phyloP scores from a whole-genome alignment of 202 grass and related monocot species.

The Panicum virgatum region DNA sequence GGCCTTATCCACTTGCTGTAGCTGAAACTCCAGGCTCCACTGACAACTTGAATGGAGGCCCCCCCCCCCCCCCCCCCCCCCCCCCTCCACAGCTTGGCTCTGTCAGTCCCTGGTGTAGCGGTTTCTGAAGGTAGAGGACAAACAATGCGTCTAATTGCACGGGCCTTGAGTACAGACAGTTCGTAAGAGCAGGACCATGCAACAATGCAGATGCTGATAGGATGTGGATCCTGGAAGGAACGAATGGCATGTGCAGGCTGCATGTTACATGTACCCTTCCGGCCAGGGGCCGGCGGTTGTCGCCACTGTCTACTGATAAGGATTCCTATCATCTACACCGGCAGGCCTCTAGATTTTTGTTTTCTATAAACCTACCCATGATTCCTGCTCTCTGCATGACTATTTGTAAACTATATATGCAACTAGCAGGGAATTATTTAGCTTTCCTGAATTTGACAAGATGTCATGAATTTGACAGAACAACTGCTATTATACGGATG shows the following conservation, averaged over 20 bases:
- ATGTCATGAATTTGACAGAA: background rate
- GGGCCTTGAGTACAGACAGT: constrained; percentile 28
- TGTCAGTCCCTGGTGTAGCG: background rate
- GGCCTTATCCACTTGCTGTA: constrained; percentile 33
- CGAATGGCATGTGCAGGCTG: constrained; percentile 30
- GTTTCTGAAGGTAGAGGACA: constrained; percentile 19
- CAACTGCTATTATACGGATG: background rate
- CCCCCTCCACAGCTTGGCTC: constrained; percentile 17
- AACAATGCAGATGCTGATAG: background rate
- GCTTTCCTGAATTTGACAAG: background rate
- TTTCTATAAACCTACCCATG: background rate
- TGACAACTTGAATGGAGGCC: background rate
- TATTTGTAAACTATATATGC: background rate
- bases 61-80: no score
- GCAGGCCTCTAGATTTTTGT: background rate
- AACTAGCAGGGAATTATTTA: background rate
- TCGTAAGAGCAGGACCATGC: constrained; percentile 18
- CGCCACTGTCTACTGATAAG: background rate
- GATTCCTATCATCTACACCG: constrained; percentile 14
- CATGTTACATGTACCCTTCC: constrained; percentile 47
- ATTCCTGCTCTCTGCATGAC: background rate
- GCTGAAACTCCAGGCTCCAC: constrained; percentile 15
- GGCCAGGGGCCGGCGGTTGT: constrained; percentile 19
- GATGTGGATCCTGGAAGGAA: constrained; percentile 1
- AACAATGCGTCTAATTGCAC: constrained; percentile 14